Base-by-base conservation (phyloP, 805 yeast genomes). In the Starmerella khaoyaiensis region DNA sequence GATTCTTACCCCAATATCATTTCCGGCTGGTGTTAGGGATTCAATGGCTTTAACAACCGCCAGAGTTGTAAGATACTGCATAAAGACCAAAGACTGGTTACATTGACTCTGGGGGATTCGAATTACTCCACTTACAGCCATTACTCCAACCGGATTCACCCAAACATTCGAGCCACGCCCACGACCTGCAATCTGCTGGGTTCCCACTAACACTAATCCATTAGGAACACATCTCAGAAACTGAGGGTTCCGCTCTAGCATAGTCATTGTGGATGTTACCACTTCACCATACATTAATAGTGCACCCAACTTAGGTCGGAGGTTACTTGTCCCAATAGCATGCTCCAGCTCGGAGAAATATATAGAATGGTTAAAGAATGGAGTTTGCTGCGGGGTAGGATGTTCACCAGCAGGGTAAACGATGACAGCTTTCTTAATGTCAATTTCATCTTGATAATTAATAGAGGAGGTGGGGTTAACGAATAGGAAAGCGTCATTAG, bases 81-180 rank as follows among this genome's bases (percentile, higher is more conserved):
- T 64, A 42, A 90, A 82, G 0, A 84, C 93, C 19, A 90, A 68
- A 7, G 79, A 68, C 1, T 76, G 67, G 22, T 69, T 60, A 15
- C 62, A 57, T 17, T 64, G 61, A 2, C 63, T 52, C 3, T 51
- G 50, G 0, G 81, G 74, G 11, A 84, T 59, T 34, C 74, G 69
- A 42, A 81, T 56, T 9, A 82, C 71, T 1, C 74, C 68, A 0
- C 95, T 82, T 5, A 75, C 71, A 0, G 97, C 94, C 57, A 83
- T 60, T 1, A 84, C 93, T 9, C 99, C 99, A 18, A 70, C 67
- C 3, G 99, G 99, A 48, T 82, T 86, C 18, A 90, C 77, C 98
- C 98, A 90, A 2, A 74, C 76, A 47, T 90, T 90, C 1, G 90
- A 93, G 12, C 96, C 93, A 39, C 99, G 71, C 2, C 99, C 99